Conservation (phyloP, 2,329 filamentous ascomycete species). For the Cordyceps pruinosa region DNA sequence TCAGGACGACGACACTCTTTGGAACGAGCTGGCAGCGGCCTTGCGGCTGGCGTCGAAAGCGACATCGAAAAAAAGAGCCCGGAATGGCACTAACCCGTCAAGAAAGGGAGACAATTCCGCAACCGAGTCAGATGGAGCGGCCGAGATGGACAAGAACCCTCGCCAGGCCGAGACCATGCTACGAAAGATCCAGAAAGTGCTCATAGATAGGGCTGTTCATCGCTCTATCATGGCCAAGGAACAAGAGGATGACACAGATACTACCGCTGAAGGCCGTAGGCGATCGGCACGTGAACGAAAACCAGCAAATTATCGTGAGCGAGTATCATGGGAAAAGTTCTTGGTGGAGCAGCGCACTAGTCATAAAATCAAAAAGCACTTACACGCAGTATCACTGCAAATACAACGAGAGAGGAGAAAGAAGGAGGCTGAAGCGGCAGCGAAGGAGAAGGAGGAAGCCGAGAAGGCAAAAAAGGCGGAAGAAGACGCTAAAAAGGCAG, state of each 20-base stretch:
- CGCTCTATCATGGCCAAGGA: slow-evolving; percentile 2
- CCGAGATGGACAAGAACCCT: not conserved
- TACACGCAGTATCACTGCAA: slow-evolving; percentile 2
- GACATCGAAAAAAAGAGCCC: not conserved
- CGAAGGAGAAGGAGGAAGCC: slow-evolving; percentile 8
- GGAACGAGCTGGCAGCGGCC: slow-evolving; percentile 6
- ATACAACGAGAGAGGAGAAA: not conserved
- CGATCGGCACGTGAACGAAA: slow-evolving; percentile 24
- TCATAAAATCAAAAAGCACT: slow-evolving; percentile 12
- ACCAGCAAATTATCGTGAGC: slow-evolving; percentile 24
- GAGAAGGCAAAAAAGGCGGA: not conserved
- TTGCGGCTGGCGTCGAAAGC: slow-evolving; percentile 2
- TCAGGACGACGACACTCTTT: slow-evolving; percentile 4
- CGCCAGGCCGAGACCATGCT: not conserved
- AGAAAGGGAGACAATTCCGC: not conserved
- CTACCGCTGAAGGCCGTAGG: slow-evolving; percentile 16
- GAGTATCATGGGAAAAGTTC: slow-evolving; percentile 23
- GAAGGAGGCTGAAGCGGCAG: slow-evolving; percentile 7
- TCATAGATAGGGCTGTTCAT: slow-evolving; percentile 6
- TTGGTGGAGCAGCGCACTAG: slow-evolving; percentile 9
- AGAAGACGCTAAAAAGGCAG: slow-evolving; percentile 11
- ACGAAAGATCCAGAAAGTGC: slow-evolving; percentile 7
- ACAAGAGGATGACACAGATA: slow-evolving; percentile 26
- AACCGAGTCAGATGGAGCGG: slow-evolving; percentile 1
- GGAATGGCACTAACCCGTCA: not conserved